phyloP scores from a whole-genome alignment of 352 stramenopile genomes.

The Achlya hypogyna region DNA sequence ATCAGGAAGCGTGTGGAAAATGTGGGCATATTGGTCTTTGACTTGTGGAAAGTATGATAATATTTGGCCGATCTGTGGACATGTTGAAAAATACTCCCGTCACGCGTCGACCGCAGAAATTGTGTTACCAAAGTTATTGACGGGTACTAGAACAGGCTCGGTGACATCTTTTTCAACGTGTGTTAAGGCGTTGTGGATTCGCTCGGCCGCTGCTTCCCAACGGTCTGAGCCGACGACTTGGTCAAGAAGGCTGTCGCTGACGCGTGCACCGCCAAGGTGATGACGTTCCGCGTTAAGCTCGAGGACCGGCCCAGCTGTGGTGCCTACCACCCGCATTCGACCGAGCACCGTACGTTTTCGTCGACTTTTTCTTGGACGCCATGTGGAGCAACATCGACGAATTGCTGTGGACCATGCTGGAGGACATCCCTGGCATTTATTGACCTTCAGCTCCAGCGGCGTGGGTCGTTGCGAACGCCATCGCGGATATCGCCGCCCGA shows the following conservation, averaged over 20 bases:
- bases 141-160: too few species aligned
- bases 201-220: slow-evolving; percentile 74
- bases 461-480: too few species aligned
- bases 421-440: too few species aligned
- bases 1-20: neutral
- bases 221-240: neutral
- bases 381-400: too few species aligned
- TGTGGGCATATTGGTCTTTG: neutral
- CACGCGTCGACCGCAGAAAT: too few species aligned
- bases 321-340: slow-evolving; percentile 18
- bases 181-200: slow-evolving; percentile 97
- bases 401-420: too few species aligned
- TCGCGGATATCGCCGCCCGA: too few species aligned
- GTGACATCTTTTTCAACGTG: too few species aligned
- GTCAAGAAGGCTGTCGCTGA: too few species aligned
- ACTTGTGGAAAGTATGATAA: neutral
- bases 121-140: too few species aligned
- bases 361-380: slow-evolving; percentile 69
- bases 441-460: too few species aligned
- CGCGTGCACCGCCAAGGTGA: too few species aligned
- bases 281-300: slow-evolving; percentile 92
- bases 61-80: neutral
- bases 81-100: neutral
- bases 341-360: slow-evolving; percentile 41
- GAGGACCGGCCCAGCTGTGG: slow-evolving; percentile 90